phyloP scores from a whole-genome alignment of 2,329 filamentous ascomycete species.

The Macroventuria anomochaeta region DNA sequence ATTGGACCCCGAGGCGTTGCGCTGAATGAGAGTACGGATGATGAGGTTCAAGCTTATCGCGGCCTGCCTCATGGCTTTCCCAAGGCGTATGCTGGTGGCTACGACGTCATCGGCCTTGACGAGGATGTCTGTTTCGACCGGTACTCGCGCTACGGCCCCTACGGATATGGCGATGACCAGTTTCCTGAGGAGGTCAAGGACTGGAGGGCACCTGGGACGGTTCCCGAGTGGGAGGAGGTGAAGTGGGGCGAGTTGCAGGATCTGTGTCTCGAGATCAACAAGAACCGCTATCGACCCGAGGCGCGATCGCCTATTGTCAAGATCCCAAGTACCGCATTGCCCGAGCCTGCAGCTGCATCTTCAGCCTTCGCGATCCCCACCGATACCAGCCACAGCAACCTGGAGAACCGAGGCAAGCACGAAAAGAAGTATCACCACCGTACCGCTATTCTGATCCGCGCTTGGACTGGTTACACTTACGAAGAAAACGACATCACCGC shows the following conservation, averaged over 20 bases:
- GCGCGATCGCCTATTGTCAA: slow-evolving; percentile 50
- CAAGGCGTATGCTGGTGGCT: slow-evolving; percentile 46
- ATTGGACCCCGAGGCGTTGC: slow-evolving; percentile 62
- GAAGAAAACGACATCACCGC: slow-evolving; percentile 55
- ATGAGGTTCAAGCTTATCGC: slow-evolving; percentile 68
- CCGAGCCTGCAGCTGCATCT: slow-evolving; percentile 33
- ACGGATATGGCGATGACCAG: slow-evolving; percentile 63
- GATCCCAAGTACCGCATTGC: slow-evolving; percentile 37
- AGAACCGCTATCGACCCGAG: slow-evolving; percentile 61
- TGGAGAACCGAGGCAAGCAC: slow-evolving; percentile 30
- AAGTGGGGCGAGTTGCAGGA: slow-evolving; percentile 75
- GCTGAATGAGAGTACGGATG: slow-evolving; percentile 64
- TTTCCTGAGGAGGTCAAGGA: slow-evolving; percentile 55
- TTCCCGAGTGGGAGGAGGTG: slow-evolving; percentile 67
- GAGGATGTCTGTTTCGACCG: slow-evolving; percentile 69
- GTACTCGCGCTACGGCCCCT: slow-evolving; percentile 60
- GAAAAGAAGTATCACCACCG: slow-evolving; percentile 50
- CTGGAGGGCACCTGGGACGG: slow-evolving; percentile 47
- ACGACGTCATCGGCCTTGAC: slow-evolving; percentile 48
- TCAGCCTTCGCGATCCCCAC: slow-evolving; percentile 39
- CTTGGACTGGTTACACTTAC: slow-evolving; percentile 56
- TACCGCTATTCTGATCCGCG: slow-evolving; percentile 55
- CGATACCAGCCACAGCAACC: slow-evolving; percentile 37
- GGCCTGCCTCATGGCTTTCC: slow-evolving; percentile 59
- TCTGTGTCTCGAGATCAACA: slow-evolving; percentile 70